A percentile compares a stretch with the other conserved stretches of the same genome.
These are phyloP conservation scores for Aspergillus quadricinctus DNA, from an alignment of 2,329 filamentous ascomycete species.

Conservation along the genomic window DNA sequence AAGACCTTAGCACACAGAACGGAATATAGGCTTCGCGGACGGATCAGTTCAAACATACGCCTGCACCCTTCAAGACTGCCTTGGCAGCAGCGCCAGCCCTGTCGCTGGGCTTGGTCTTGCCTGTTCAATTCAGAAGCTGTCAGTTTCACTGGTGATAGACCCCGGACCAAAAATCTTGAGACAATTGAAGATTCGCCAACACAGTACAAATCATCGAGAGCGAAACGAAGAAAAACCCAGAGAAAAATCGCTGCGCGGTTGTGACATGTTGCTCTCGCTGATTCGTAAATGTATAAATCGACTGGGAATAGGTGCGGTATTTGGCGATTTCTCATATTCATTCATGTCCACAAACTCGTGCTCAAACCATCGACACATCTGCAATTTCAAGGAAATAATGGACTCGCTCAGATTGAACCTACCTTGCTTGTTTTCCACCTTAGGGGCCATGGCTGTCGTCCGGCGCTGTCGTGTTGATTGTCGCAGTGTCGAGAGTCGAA, in stretches of 20 bases:
- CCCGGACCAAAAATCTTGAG: not conserved
- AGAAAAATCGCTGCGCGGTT: not conserved
- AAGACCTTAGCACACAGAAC: conserved; percentile 11
- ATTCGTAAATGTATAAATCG: not conserved
- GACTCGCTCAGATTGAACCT: conserved; percentile 19
- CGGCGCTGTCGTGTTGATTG: conserved; percentile 41
- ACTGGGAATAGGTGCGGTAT: not conserved
- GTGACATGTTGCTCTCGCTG: not conserved
- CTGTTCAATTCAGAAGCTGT: conserved; percentile 22
- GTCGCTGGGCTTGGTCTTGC: conserved; percentile 57
- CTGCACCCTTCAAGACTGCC: conserved; percentile 93
- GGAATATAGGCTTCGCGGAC: not conserved
- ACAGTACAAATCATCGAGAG: not conserved
- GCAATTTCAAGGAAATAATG: conserved; percentile 34
- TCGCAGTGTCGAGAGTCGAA: conserved; percentile 40
- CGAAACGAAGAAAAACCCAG: not conserved
- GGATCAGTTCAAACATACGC: conserved; percentile 60
- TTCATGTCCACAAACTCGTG: conserved; percentile 17
- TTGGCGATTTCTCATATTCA: not conserved
- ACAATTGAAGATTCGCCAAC: not conserved
- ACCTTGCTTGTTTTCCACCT: conserved; percentile 46
- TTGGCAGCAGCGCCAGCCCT: conserved; percentile 93
- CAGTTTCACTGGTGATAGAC: conserved; percentile 7
- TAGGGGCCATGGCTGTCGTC: conserved; percentile 47
- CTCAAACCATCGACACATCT: conserved; percentile 10